Evolutionary conservation across 768 basidiomycete species (phyloP), one percentile per base, ranked within the genome.

Genomic region (Suillus paluster): DNA sequence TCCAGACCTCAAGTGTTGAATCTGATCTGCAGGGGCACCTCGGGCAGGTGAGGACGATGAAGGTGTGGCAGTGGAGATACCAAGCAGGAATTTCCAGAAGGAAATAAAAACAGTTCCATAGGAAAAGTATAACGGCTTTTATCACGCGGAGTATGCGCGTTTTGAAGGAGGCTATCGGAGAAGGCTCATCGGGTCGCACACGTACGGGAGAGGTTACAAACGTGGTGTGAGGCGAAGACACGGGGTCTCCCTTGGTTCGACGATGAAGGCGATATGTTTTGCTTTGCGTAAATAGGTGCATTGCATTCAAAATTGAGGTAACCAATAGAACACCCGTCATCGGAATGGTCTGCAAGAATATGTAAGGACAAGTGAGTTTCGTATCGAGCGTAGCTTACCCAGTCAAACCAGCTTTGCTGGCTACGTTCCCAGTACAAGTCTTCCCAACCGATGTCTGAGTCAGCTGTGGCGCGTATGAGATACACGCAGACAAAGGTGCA

Each of bases 1-100:
- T 79, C 93, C 93, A 95, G 52, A 90, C 81, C 57, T 91, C 86
- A 56, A 95, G 75, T 70, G 87, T 70, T 92, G 91, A n/a, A 94
- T 83, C 49, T 81, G 80, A 33, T 82, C 75, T 5, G 76, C 78
- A 46, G 78, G 83, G 17, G 77, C 77, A 42, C 74, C 75, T 44
- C 70, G 66, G 0, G 73, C 67, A 21, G 75, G 72, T 5, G 74
- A 73, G 10, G 74, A 72, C 14, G 66, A 68, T 21, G 79, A 77
- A 30, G 74, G 74, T 30, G 76, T 73, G n/a, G 78, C 70, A 6
- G 83, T 82, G 38, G 81, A 81, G 70, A 90, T 74, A 46, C 88
- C 87, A 19, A 92, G 75, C 34, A 92, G 75, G 75, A 90, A 92
- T 27, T 89, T 80, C 82, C 86, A 86, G 19, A 81, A 85, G 42